Base-by-base conservation (phyloP, 345 rosid genomes). In the Carallia pectinifolia region DNA sequence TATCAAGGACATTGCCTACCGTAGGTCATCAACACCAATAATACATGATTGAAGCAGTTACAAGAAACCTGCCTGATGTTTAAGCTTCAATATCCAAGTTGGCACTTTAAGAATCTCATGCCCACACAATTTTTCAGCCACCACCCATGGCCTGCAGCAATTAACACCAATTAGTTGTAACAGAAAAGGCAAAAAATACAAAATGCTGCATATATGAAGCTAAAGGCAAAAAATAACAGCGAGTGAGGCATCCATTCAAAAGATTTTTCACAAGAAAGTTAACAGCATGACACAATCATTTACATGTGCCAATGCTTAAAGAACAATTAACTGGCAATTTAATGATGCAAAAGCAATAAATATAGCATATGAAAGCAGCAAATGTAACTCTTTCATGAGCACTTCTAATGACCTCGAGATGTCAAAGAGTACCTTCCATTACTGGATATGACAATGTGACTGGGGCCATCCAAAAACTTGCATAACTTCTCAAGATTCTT, bases 131-230 rank as follows among this genome's bases (percentile, higher is more conserved):
- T 60, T 76, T 52, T 66, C 74, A 59, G 69, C 34, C 33, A 73
- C 70, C 19, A 82, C 77, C 84, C 78, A 85, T 3, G 88, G 86
- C 76, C 88, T 85, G 80, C 65, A 70, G 36, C 62, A 30, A 71
- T 62, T 66, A 54, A 60, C 3, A 53, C 62, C 59, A 2, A 40
- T 40, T 40, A 40, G 15, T 55, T 19, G 30, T 55, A 23, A 23
- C 12, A 55, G 12, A 55, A 18, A 19, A 23, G 23, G 23, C 23
- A 23, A 23, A 23, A 39, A 9, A 34, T n/a, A 7, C 19, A 6
- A 52, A 31, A 5, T 18, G 27, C 65, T 27, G 4, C 64, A 58
- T 1, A 19, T 10, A 6, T 15, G 4, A 39, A 23, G n/a, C 40
- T 34, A 27, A 58, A 38, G 19, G 30, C 30, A 44, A 30, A 30